Conservation (phyloP, 106 monocot species). For the Acanthochlamys bracteata region DNA sequence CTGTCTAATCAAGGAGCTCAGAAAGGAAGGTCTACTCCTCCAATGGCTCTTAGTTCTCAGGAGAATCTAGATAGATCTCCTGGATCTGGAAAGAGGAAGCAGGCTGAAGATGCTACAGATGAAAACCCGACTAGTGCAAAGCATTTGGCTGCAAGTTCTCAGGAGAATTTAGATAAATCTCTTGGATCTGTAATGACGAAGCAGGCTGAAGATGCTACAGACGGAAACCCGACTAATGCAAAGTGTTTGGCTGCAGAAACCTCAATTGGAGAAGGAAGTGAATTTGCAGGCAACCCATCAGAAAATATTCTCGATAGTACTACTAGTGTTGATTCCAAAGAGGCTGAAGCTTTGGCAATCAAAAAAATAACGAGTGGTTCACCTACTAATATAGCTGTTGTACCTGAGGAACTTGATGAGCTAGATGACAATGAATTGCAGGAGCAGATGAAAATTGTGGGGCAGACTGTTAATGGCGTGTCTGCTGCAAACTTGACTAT, state of each 20-base stretch:
- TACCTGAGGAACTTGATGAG: constrained; percentile 38
- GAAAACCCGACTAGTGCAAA: no score
- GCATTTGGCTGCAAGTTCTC: neutral
- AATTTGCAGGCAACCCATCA: constrained; percentile 5
- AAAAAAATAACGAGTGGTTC: constrained; percentile 33
- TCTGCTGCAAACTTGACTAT: constrained; percentile 4
- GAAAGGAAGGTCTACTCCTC: constrained; percentile 4
- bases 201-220: constrained; percentile 14
- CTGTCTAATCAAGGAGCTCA: constrained; percentile 12
- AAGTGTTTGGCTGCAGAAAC: neutral
- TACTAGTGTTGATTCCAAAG: constrained; percentile 17
- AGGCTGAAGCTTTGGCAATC: constrained; percentile 35
- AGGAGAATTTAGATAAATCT: constrained; percentile 7
- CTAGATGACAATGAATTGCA: constrained; percentile 28
- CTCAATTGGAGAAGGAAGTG: neutral
- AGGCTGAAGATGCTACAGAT: no score
- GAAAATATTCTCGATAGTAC: constrained; percentile 1
- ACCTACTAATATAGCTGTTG: constrained; percentile 5
- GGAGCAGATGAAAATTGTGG: constrained; percentile 18
- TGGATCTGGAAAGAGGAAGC: constrained; percentile 38
- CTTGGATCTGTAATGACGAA: constrained; percentile 33
- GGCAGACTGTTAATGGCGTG: constrained; percentile 3
- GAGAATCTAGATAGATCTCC: constrained; percentile 5
- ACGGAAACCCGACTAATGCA: constrained; percentile 8
- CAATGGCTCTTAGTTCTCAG: neutral